Evolutionary conservation across 495 filamentous ascomycete species (phyloP).

Genomic region (Podospora sp.): DNA sequence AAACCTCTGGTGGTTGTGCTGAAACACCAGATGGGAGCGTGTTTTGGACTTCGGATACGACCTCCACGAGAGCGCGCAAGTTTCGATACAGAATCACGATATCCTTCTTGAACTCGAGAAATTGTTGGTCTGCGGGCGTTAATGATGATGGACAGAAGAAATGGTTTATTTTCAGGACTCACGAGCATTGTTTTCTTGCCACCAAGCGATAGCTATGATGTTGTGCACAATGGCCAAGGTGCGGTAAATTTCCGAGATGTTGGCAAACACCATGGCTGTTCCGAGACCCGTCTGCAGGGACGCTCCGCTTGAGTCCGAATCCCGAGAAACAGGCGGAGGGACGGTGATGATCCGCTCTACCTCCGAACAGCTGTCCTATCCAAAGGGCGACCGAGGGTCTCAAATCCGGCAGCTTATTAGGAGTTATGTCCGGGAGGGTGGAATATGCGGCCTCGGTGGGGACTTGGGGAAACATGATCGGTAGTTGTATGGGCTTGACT

Average conservation of each 20-base stretch:
- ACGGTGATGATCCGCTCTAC: neutral
- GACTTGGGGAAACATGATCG: neutral
- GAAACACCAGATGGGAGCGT: neutral
- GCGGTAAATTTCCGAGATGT: constrained; percentile 8
- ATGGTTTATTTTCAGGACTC: neutral
- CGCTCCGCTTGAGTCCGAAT: neutral
- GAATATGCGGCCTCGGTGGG: neutral
- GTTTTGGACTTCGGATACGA: constrained; percentile 1
- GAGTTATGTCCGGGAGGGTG: neutral
- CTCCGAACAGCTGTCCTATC: neutral
- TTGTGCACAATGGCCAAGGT: constrained; percentile 14
- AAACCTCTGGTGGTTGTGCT: neutral
- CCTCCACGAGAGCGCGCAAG: neutral
- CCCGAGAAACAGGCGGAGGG: neutral
- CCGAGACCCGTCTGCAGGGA: neutral
- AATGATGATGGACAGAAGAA: neutral
- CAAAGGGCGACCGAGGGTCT: neutral
- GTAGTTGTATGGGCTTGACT: neutral
- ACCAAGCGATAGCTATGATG: constrained; percentile 18
- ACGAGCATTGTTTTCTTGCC: constrained; percentile 16
- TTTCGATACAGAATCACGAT: neutral
- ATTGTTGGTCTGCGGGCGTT: neutral
- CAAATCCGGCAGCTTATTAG: neutral
- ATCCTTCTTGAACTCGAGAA: neutral
- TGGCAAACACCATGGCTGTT: constrained; percentile 6